Evolutionary conservation across 306 rosid genomes (phyloP).

Genomic region (Trifolium repens): DNA sequence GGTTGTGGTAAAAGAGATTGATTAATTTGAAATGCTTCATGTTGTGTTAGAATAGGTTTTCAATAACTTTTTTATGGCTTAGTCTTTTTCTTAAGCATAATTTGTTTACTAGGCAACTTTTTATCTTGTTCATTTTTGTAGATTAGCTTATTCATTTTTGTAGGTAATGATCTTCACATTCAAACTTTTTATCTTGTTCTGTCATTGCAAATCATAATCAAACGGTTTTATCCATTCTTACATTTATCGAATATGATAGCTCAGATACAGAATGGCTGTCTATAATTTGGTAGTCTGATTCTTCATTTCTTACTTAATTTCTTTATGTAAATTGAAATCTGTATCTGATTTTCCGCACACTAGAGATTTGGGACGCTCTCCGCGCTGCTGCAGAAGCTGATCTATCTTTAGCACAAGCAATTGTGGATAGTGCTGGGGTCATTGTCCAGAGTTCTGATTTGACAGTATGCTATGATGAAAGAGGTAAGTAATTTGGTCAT

Average conservation of each 20-base stretch:
- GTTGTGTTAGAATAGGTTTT: background rate
- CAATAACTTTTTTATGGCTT: constrained; percentile 8
- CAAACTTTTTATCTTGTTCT: no score
- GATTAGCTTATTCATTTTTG: no score
- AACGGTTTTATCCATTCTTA: no score
- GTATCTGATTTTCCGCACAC: constrained; percentile 41
- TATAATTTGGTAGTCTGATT: no score
- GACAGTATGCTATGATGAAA: constrained; percentile 95
- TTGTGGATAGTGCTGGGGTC: constrained; percentile 95
- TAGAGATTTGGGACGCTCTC: constrained; percentile 99
- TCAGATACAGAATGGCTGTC: no score
- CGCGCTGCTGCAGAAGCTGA: constrained; percentile 99
- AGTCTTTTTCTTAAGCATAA: background rate
- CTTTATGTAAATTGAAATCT: constrained; percentile 40
- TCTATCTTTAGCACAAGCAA: constrained; percentile 81
- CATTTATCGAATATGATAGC: no score
- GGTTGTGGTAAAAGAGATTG: constrained; percentile 10
- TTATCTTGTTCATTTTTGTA: no score
- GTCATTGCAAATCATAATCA: no score
- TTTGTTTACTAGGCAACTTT: no score
- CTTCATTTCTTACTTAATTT: background rate
- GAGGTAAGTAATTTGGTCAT: constrained; percentile 69
- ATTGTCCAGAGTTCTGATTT: constrained; percentile 92
- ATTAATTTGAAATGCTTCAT: background rate
- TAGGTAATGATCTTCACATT: no score